Conservation (phyloP, 306 rosid species). For the Boehmeria nivea region DNA sequence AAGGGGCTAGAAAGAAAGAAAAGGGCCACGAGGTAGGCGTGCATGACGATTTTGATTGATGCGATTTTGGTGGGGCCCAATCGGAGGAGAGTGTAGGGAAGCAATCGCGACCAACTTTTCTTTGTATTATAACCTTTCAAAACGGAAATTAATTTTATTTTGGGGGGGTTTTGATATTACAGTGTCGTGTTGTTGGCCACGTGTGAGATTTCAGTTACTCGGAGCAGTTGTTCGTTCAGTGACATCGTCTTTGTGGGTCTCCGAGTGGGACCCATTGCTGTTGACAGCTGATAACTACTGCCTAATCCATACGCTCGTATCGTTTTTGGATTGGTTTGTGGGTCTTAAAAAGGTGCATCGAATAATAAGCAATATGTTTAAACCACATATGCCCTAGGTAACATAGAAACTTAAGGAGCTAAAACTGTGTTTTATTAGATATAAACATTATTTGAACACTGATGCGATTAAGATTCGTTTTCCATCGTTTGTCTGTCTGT, state of each 20-base stretch:
- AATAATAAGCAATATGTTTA: no score
- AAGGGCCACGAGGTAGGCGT: conserved; percentile 21
- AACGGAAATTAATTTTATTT: background rate
- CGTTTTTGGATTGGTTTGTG: background rate
- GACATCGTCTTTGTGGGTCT: conserved; percentile 19
- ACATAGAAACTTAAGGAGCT: no score
- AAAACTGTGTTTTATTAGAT: no score
- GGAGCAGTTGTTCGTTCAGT: conserved; percentile 45
- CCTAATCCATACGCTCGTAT: no score
- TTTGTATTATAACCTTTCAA: background rate
- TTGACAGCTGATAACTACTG: conserved; percentile 29
- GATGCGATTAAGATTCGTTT: no score
- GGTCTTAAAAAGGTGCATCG: background rate
- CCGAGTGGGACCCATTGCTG: conserved; percentile 24
- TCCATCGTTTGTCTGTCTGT: background rate
- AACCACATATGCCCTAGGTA: no score
- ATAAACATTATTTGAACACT: no score
- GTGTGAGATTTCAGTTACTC: conserved; percentile 32
- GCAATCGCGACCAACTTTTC: conserved; percentile 24
- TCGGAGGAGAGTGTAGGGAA: background rate
- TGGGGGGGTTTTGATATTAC: background rate
- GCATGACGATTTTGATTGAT: conserved; percentile 7
- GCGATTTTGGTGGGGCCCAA: background rate
- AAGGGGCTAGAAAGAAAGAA: background rate
- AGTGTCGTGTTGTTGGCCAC: conserved; percentile 20